Conservation (phyloP, 306 rosid genomes). For the Cicer bijugum region DNA sequence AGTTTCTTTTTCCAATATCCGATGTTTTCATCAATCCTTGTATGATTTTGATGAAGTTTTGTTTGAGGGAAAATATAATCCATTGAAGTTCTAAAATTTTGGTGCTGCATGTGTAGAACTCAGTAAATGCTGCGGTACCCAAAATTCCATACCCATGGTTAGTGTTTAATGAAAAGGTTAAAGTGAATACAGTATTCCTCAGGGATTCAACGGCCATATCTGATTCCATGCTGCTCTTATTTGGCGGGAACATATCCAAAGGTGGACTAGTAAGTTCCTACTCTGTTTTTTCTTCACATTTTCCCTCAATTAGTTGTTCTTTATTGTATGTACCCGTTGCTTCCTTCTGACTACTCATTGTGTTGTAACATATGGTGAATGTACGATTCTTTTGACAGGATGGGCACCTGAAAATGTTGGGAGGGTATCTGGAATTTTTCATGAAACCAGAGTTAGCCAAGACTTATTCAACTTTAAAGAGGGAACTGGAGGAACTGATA, state of each 20-base stretch:
- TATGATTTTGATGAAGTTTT: slow-evolving; percentile 40
- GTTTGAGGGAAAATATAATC: slow-evolving; percentile 29
- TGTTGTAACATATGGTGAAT: slow-evolving; percentile 23
- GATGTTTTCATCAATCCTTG: slow-evolving; percentile 26
- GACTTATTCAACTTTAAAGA: slow-evolving; percentile 68
- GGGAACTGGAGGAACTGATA: slow-evolving; percentile 76
- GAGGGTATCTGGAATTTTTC: slow-evolving; percentile 91
- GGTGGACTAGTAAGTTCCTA: slow-evolving; percentile 74
- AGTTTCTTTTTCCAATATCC: slow-evolving; percentile 48
- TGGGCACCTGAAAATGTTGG: slow-evolving; percentile 95
- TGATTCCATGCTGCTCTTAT: slow-evolving; percentile 86
- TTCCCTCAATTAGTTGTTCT: slow-evolving; percentile 34
- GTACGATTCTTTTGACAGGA: slow-evolving; percentile 61
- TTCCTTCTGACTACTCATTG: slow-evolving; percentile 37
- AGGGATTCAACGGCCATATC: slow-evolving; percentile 92
- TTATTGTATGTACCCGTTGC: slow-evolving; percentile 23
- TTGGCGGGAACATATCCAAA: slow-evolving; percentile 80
- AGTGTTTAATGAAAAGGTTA: slow-evolving; percentile 92
- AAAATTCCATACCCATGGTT: slow-evolving; percentile 94
- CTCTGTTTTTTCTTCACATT: slow-evolving; percentile 20
- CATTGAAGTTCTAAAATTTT: slow-evolving; percentile 44
- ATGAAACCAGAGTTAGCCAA: slow-evolving; percentile 83
- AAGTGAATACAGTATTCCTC: slow-evolving; percentile 91
- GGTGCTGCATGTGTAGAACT: slow-evolving; percentile 62
- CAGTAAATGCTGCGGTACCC: slow-evolving; percentile 78